A percentile compares a stretch with the other conserved stretches of the same genome.
Evolutionary conservation across 2,329 filamentous ascomycete species (phyloP).

Genomic region (Pseudogymnoascus sp.): DNA sequence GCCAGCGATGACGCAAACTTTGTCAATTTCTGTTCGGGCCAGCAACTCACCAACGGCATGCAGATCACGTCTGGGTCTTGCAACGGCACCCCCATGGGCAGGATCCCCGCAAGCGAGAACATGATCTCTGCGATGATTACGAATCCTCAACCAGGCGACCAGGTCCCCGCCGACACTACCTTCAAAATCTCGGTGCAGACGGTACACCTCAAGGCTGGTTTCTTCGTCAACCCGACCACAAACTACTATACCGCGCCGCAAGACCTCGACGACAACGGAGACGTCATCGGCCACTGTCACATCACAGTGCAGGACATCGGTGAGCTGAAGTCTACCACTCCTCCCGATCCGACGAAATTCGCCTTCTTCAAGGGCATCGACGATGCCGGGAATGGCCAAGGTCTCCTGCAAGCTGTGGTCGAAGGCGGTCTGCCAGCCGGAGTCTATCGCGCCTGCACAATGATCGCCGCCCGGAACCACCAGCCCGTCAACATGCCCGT

Average conservation of each 20-base stretch:
- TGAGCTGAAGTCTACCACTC: neutral
- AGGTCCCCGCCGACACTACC: slow-evolving; percentile 29
- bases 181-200: slow-evolving; percentile 22
- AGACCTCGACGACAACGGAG: no score
- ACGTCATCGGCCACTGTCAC: no score
- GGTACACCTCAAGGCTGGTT: no score
- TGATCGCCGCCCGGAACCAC: slow-evolving; percentile 35
- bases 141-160: slow-evolving; percentile 35
- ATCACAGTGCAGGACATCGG: slow-evolving; percentile 31
- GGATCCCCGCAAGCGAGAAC: slow-evolving; percentile 43
- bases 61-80: slow-evolving; percentile 44
- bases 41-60: slow-evolving; percentile 45
- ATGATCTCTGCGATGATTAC: slow-evolving; percentile 48
- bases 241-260: no score
- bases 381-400: slow-evolving; percentile 31
- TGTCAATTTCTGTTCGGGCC: slow-evolving; percentile 50
- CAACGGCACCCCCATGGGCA: slow-evolving; percentile 44
- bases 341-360: slow-evolving; percentile 27
- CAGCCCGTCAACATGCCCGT: slow-evolving; percentile 36
- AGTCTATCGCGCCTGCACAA: slow-evolving; percentile 37
- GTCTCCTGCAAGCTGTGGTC: slow-evolving; percentile 30
- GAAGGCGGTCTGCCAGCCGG: slow-evolving; percentile 33
- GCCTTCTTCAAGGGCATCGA: slow-evolving; percentile 36
- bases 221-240: no score
- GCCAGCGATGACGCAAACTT: slow-evolving; percentile 41